Evolutionary conservation across 108 stramenopile species (phyloP).

Genomic region (Fistulifera solaris): DNA sequence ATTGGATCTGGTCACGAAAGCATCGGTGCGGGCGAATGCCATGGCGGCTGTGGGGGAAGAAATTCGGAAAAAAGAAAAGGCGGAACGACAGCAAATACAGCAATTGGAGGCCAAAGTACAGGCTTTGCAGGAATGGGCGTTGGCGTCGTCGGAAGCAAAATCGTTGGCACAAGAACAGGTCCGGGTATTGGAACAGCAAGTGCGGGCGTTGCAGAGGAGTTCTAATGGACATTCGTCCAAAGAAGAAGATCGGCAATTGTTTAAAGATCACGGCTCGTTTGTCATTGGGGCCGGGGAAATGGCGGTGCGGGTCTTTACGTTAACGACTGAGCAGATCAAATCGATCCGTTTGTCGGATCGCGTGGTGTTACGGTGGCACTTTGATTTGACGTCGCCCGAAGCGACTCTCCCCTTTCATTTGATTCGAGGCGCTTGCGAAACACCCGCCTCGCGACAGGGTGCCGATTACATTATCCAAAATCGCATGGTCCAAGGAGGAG

Average conservation of each 20-base stretch:
- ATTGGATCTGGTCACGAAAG: conserved; percentile 69
- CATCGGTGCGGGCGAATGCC: conserved; percentile 54
- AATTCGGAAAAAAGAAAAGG: conserved; percentile 43
- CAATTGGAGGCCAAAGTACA: conserved; percentile 69
- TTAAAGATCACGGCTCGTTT: conserved; percentile 54
- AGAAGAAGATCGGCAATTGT: conserved; percentile 37
- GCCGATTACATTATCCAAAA: conserved; percentile 50
- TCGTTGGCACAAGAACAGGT: conserved; percentile 51
- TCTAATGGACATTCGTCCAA: conserved; percentile 2
- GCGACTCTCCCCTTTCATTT: conserved; percentile 59
- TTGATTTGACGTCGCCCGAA: conserved; percentile 68
- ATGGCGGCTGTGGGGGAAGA: conserved; percentile 66
- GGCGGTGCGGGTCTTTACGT: conserved; percentile 28
- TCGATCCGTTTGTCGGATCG: conserved; percentile 32
- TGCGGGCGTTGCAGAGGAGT: conserved; percentile 31
- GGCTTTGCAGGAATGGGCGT: conserved; percentile 81
- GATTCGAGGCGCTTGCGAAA: conserved; percentile 61
- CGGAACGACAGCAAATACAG: conserved; percentile 59
- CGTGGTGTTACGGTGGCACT: conserved; percentile 76
- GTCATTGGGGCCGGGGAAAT: conserved; percentile 77
- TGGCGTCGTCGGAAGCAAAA: conserved; percentile 76
- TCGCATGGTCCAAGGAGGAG: conserved; percentile 61
- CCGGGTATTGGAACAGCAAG: conserved; percentile 49
- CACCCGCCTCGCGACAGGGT: conserved; percentile 25
- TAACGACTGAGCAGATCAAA: conserved; percentile 36